Percentiles rank a stretch among this genome's conserved stretches.
Conservation (phyloP, 805 yeast genomes). For the Barnettozyma botsteinii region DNA sequence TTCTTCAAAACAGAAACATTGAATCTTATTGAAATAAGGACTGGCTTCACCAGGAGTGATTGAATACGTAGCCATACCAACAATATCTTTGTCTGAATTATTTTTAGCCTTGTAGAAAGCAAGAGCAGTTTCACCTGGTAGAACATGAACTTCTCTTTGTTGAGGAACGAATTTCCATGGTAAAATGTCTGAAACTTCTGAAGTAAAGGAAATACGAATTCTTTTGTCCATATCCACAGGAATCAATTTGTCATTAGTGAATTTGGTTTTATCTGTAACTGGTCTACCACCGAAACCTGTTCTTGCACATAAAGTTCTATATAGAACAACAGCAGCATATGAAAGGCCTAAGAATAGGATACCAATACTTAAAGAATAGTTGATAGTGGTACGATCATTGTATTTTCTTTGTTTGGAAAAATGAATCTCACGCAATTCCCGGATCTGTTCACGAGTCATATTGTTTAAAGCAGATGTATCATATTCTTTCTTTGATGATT, state of each 20-base stretch:
- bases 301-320: slow-evolving; percentile 85
- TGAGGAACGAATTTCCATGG: slow-evolving; percentile 97
- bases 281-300: slow-evolving; percentile 98
- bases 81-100: slow-evolving; percentile 77
- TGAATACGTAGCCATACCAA: slow-evolving; percentile 98
- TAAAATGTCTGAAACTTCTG: slow-evolving; percentile 82
- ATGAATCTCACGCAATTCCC: slow-evolving; percentile 19
- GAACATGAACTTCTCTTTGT: slow-evolving; percentile 85
- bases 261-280: slow-evolving; percentile 71
- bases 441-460: slow-evolving; percentile 23
- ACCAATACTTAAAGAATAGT: slow-evolving; percentile 64
- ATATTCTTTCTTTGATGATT: slow-evolving; percentile 2
- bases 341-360: slow-evolving; percentile 69
- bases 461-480: slow-evolving; percentile 14
- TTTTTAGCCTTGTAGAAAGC: slow-evolving; percentile 94
- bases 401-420: slow-evolving; percentile 14
- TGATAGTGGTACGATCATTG: slow-evolving; percentile 43
- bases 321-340: slow-evolving; percentile 89
- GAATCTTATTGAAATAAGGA: slow-evolving; percentile 93
- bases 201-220: slow-evolving; percentile 79
- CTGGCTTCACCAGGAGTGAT: slow-evolving; percentile 96
- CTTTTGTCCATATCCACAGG: slow-evolving; percentile 85
- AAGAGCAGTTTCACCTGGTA: slow-evolving; percentile 96
- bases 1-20: slow-evolving; percentile 97
- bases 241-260: slow-evolving; percentile 79